phyloP scores from a whole-genome alignment of 441 rosid species.

The Euphorbia corollata region DNA sequence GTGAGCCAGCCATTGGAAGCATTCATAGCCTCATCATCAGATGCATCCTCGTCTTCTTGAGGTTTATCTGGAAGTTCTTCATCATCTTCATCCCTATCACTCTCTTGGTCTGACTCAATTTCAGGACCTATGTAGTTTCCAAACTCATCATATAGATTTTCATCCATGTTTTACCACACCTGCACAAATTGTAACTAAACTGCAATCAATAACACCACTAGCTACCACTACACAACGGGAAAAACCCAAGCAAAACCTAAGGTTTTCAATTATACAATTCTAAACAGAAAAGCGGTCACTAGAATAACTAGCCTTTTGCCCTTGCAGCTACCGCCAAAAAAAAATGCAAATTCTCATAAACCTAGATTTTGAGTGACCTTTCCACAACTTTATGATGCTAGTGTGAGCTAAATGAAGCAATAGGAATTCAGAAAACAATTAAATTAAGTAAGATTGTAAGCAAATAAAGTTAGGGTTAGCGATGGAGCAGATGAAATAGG shows the following conservation, averaged over 20 bases:
- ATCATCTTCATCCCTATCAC: constrained; percentile 60
- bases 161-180: constrained; percentile 52
- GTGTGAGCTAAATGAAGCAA: too few relatives aligned
- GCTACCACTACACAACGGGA: too few relatives aligned
- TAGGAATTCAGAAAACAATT: too few relatives aligned
- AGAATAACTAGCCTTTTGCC: background rate
- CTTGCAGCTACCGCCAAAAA: too few relatives aligned
- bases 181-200: constrained; percentile 3
- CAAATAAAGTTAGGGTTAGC: too few relatives aligned
- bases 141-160: constrained; percentile 87
- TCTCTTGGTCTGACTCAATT: constrained; percentile 83
- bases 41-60: constrained; percentile 41
- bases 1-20: constrained; percentile 79
- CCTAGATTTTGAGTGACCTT: background rate
- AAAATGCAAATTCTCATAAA: too few relatives aligned
- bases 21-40: constrained; percentile 49
- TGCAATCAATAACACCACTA: background rate
- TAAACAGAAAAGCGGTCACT: background rate
- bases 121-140: constrained; percentile 96
- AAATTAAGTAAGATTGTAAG: too few relatives aligned
- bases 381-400: background rate
- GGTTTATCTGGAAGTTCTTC: constrained; percentile 56
- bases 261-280: background rate
- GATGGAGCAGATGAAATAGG: too few relatives aligned
- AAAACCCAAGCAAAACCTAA: background rate